Evolutionary conservation across 352 stramenopile genomes (phyloP).

Genomic region (Phytophthora tubulina): DNA sequence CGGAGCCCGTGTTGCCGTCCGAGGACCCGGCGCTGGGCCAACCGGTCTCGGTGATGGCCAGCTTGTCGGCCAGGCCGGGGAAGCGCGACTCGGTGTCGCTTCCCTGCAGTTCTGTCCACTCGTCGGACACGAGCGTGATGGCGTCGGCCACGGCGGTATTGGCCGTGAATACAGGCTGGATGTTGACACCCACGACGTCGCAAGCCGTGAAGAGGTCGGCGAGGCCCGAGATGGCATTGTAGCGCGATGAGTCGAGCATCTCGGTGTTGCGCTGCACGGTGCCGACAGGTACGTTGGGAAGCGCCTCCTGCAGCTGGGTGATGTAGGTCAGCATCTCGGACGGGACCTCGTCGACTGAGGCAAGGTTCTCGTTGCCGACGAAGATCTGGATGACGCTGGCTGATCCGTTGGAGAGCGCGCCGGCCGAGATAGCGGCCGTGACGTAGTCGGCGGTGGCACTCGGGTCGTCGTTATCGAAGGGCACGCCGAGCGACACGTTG

Average conservation of each 20-base stretch:
- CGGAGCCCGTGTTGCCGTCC: slow-evolving; percentile 55
- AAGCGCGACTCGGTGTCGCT: slow-evolving; percentile 48
- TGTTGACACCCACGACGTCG: slow-evolving; percentile 78
- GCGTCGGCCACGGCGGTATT: slow-evolving; percentile 45
- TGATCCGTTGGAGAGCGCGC: slow-evolving; percentile 39
- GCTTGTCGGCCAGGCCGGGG: slow-evolving; percentile 55
- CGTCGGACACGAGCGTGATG: slow-evolving; percentile 48
- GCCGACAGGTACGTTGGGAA: slow-evolving; percentile 48
- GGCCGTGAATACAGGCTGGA: slow-evolving; percentile 70
- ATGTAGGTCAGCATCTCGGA: slow-evolving; percentile 57
- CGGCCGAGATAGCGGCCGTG: slow-evolving; percentile 45
- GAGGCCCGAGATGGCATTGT: slow-evolving; percentile 44
- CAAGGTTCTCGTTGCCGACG: slow-evolving; percentile 71
- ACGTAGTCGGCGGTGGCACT: slow-evolving; percentile 47
- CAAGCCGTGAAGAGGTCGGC: slow-evolving; percentile 57
- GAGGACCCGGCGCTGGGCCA: slow-evolving; percentile 59
- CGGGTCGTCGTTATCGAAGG: slow-evolving; percentile 50
- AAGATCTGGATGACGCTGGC: slow-evolving; percentile 61
- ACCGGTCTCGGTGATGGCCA: slow-evolving; percentile 69
- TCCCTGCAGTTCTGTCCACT: slow-evolving; percentile 59
- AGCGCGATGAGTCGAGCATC: slow-evolving; percentile 52
- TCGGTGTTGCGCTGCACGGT: slow-evolving; percentile 67
- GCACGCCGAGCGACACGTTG: slow-evolving; percentile 58
- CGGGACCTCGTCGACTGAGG: slow-evolving; percentile 41
- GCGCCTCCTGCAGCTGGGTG: slow-evolving; percentile 42